These are phyloP conservation scores for Clarireedia paspali DNA, from an alignment of 2,329 filamentous ascomycete species.

Conservation along the genomic window DNA sequence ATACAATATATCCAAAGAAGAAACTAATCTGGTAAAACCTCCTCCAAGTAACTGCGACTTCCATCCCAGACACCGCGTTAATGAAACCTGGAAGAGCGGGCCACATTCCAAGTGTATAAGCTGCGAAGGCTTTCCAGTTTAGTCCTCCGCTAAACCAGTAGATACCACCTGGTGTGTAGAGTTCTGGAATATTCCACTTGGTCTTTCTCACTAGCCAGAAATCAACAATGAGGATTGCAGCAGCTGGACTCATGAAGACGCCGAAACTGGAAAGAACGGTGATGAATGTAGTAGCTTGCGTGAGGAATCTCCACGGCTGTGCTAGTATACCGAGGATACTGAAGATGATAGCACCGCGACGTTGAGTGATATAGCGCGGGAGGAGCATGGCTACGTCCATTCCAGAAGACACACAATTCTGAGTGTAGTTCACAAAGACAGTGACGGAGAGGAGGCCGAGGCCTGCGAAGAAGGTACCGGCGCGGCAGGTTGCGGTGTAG, in stretches of 20 bases:
- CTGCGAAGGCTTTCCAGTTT: conserved; percentile 36
- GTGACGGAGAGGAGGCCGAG: conserved; percentile 38
- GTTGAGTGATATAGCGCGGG: conserved; percentile 47
- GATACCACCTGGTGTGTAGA: conserved; percentile 33
- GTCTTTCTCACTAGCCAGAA: conserved; percentile 43
- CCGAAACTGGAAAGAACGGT: conserved; percentile 37
- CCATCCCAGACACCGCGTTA: conserved; percentile 15
- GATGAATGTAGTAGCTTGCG: conserved; percentile 38
- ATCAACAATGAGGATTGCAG: conserved; percentile 47
- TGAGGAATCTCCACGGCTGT: conserved; percentile 45
- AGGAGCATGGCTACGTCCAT: conserved; percentile 48
- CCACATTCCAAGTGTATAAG: conserved; percentile 32
- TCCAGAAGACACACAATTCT: conserved; percentile 43
- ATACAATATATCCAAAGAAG: conserved; percentile 34
- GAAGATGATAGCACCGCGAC: conserved; percentile 43
- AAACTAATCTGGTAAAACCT: conserved; percentile 36
- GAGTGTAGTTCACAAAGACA: conserved; percentile 38
- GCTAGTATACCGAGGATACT: conserved; percentile 37
- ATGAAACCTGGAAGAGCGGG: conserved; percentile 28
- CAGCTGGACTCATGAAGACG: conserved; percentile 41
- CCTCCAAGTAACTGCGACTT: conserved; percentile 29
- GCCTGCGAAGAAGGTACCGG: conserved; percentile 39
- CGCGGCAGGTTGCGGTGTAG: conserved; percentile 32
- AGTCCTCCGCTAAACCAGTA: conserved; percentile 38
- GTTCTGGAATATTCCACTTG: conserved; percentile 35